These are phyloP conservation scores for Phaeotremella fagi DNA, from an alignment of 768 basidiomycete genomes.

Conservation along the genomic window DNA sequence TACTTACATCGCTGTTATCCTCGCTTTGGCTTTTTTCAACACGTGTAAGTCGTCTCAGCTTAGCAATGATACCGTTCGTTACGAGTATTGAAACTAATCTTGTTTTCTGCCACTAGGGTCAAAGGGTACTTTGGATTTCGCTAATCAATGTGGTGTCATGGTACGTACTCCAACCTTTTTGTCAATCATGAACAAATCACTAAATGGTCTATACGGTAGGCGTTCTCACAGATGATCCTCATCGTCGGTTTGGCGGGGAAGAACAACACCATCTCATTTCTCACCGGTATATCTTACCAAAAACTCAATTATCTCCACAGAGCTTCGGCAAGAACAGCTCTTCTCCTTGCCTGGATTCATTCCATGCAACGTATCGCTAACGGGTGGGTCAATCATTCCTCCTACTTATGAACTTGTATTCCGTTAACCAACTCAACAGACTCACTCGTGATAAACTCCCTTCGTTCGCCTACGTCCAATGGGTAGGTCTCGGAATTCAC, in stretches of 20 bases:
- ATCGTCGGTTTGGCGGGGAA: conserved; percentile 58
- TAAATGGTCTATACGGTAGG: neutral
- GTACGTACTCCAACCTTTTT: neutral
- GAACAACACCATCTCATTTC: conserved; percentile 57
- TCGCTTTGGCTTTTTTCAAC: neutral
- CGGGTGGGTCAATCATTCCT: conserved; percentile 2
- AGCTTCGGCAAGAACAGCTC: conserved; percentile 15
- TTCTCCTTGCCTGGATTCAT: conserved; percentile 23
- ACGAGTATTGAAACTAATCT: too few relatives aligned
- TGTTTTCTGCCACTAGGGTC: neutral
- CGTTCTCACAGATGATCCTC: conserved; percentile 52
- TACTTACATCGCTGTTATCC: neutral
- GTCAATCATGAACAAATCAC: too few relatives aligned
- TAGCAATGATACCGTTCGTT: neutral
- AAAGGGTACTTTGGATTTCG: neutral
- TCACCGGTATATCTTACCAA: conserved; percentile 57
- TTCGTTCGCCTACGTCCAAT: neutral
- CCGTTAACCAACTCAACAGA: too few relatives aligned
- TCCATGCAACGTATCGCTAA: neutral
- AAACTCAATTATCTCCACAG: conserved; percentile 48
- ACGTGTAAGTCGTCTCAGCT: neutral
- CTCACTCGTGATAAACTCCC: neutral
- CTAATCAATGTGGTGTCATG: neutral
- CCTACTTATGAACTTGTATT: too few relatives aligned
- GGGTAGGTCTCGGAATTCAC: neutral